Percentiles rank a stretch among this genome's conserved stretches.
These are phyloP conservation scores for Lasiodiplodia citricola DNA, from an alignment of 2,329 filamentous ascomycete species.

Conservation along the genomic window DNA sequence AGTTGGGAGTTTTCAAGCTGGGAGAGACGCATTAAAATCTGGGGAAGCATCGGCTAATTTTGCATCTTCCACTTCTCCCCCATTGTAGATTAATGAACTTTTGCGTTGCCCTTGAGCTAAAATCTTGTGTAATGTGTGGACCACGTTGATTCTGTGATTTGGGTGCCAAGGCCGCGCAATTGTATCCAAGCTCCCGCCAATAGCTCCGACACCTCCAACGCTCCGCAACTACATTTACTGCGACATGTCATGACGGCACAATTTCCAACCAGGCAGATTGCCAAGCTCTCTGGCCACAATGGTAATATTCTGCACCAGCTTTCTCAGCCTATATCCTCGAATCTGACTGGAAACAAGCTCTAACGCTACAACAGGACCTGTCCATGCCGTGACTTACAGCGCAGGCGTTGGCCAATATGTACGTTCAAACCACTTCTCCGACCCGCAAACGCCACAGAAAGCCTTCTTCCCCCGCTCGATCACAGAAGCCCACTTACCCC, in stretches of 20 bases:
- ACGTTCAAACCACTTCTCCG: slow-evolving; percentile 25
- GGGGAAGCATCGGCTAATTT: slow-evolving; percentile 25
- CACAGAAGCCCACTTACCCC: not conserved
- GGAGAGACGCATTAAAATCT: slow-evolving; percentile 25
- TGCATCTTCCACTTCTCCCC: slow-evolving; percentile 23
- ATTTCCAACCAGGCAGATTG: slow-evolving; percentile 48
- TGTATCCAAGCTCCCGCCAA: slow-evolving; percentile 8
- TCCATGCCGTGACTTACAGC: slow-evolving; percentile 58
- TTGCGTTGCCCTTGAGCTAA: slow-evolving; percentile 3
- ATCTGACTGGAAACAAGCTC: slow-evolving; percentile 12
- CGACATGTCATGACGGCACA: slow-evolving; percentile 41
- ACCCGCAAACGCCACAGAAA: not conserved
- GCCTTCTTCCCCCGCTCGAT: not conserved
- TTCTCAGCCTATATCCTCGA: no score
- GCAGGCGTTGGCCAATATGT: slow-evolving; percentile 55
- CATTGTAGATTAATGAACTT: slow-evolving; percentile 27
- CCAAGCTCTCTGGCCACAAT: slow-evolving; percentile 49
- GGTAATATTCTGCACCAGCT: slow-evolving; percentile 29
- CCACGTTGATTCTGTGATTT: not conserved
- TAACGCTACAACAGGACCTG: slow-evolving; percentile 41
- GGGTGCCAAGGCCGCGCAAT: slow-evolving; percentile 11
- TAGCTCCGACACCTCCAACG: not conserved
- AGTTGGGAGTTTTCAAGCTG: slow-evolving; percentile 21
- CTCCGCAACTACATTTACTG: not conserved
- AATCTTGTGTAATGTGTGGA: not conserved